phyloP scores from a whole-genome alignment of 2,329 filamentous ascomycete genomes.

The Tolypocladium inflatum region DNA sequence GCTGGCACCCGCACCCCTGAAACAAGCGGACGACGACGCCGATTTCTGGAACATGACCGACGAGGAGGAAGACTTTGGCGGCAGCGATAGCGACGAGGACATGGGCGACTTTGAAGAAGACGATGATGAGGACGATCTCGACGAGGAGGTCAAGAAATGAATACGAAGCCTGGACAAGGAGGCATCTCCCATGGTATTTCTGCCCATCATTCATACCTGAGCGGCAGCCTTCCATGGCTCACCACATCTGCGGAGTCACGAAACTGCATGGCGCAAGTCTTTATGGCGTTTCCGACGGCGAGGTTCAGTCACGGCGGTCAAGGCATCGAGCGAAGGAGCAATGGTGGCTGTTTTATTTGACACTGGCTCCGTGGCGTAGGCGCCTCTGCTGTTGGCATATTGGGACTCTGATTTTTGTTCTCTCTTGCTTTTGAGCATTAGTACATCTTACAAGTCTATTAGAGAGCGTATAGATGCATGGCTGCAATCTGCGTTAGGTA shows the following conservation, averaged over 20 bases:
- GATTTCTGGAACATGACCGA: constrained; percentile 77
- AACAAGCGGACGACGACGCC: constrained; percentile 56
- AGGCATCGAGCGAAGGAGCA: background rate
- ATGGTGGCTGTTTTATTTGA: too few relatives aligned
- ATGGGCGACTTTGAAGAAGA: constrained; percentile 53
- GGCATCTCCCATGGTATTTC: background rate
- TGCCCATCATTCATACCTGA: too few relatives aligned
- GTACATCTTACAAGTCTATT: background rate
- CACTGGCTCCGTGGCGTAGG: background rate
- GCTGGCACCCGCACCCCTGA: constrained; percentile 50
- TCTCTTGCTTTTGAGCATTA: background rate
- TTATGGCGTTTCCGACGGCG: background rate
- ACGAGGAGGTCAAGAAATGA: constrained; percentile 7
- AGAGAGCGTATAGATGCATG: background rate
- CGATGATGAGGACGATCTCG: constrained; percentile 43
- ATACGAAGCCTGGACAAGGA: background rate
- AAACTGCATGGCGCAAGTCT: constrained; percentile 2
- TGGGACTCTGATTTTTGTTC: background rate
- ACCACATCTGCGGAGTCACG: background rate
- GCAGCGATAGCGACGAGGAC: constrained; percentile 58
- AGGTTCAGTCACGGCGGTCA: background rate
- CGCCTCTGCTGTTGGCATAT: background rate
- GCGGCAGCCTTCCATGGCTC: background rate
- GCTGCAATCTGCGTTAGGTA: background rate
- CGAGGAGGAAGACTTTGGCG: constrained; percentile 68